These are phyloP conservation scores for Ashbya aceris DNA, from an alignment of 1,139 yeast genomes.

Conservation along the genomic window DNA sequence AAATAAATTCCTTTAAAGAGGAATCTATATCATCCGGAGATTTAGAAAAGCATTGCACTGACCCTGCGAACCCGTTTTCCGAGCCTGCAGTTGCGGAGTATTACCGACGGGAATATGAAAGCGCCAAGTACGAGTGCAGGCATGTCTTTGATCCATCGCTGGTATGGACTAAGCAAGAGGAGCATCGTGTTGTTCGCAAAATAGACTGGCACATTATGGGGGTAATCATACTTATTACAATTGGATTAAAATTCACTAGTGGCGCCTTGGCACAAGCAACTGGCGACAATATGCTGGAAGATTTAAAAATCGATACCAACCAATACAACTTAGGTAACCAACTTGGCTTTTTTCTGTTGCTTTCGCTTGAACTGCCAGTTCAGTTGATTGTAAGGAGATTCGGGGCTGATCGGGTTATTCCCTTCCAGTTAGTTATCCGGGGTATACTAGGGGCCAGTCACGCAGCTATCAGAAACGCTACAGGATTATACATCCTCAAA, in stretches of 20 bases:
- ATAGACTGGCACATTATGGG: conserved; percentile 38
- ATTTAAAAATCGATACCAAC: conserved; percentile 38
- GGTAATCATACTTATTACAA: conserved; percentile 41
- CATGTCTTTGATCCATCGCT: conserved; percentile 39
- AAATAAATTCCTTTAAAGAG: too few species aligned
- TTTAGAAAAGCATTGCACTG: too few species aligned
- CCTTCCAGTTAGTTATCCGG: too few species aligned
- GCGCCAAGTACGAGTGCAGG: conserved; percentile 38
- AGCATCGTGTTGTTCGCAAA: conserved; percentile 34
- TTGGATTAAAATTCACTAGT: conserved; percentile 44
- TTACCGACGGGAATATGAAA: conserved; percentile 36
- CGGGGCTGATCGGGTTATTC: too few species aligned
- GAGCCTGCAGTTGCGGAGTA: conserved; percentile 38
- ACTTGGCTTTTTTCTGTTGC: too few species aligned
- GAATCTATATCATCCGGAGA: too few species aligned
- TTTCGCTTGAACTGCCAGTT: too few species aligned
- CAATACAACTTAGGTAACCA: too few species aligned
- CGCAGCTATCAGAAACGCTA: too few species aligned
- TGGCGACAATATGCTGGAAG: conserved; percentile 40
- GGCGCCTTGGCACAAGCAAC: conserved; percentile 43
- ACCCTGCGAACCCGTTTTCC: conserved; percentile 18
- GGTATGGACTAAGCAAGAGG: conserved; percentile 41
- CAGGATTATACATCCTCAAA: too few species aligned
- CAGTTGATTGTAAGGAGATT: too few species aligned
- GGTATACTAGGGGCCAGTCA: too few species aligned